Evolutionary conservation across 345 rosid species (phyloP).

Genomic region (Toxicodendron radicans): DNA sequence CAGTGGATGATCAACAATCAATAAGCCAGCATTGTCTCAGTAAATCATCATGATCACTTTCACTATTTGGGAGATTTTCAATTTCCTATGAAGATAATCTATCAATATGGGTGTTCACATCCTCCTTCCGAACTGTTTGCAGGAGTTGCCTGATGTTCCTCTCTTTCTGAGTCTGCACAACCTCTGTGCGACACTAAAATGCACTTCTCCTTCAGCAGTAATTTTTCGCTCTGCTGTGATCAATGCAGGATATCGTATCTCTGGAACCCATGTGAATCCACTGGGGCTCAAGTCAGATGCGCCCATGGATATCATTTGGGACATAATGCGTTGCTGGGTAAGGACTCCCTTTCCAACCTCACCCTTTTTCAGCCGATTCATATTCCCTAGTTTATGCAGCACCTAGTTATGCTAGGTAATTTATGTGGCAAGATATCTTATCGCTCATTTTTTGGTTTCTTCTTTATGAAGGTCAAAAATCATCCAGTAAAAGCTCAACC

Average conservation of each 20-base stretch:
- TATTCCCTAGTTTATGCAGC: background rate
- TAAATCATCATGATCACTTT: no score
- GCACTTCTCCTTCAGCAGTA: conserved; percentile 96
- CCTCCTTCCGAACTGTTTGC: conserved; percentile 25
- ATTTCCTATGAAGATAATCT: background rate
- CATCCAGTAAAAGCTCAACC: conserved; percentile 93
- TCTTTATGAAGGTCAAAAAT: conserved; percentile 62
- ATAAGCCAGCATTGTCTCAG: background rate
- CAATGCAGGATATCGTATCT: conserved; percentile 89
- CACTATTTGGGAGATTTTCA: background rate
- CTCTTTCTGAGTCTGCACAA: conserved; percentile 92
- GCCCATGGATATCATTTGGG: conserved; percentile 99
- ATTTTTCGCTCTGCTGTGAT: conserved; percentile 91
- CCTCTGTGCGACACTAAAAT: conserved; percentile 89
- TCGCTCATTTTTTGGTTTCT: background rate
- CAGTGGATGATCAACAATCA: background rate
- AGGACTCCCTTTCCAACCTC: conserved; percentile 25
- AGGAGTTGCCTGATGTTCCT: conserved; percentile 96
- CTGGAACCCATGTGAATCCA: conserved; percentile 93
- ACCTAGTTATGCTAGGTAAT: background rate
- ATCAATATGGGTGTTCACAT: conserved; percentile 4
- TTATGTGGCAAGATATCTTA: background rate
- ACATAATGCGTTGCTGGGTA: conserved; percentile 99
- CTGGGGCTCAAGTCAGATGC: conserved; percentile 95
- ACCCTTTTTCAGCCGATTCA: background rate